These are phyloP conservation scores for Leccinum ochraceum DNA, from an alignment of 768 basidiomycete species.

Conservation along the genomic window DNA sequence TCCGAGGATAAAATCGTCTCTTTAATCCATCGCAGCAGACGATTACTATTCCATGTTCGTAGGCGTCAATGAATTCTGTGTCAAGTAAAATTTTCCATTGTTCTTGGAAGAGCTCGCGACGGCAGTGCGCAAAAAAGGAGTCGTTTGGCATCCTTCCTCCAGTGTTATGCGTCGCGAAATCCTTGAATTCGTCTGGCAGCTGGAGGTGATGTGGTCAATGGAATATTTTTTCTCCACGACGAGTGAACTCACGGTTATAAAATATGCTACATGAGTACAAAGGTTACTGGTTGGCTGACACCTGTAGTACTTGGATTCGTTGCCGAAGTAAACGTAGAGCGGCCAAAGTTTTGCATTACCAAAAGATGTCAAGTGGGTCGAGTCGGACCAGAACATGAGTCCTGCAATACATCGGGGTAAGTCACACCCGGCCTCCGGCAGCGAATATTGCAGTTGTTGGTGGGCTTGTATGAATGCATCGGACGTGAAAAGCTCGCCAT, in stretches of 20 bases:
- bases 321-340: not conserved
- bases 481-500: not conserved
- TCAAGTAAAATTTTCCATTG: not conserved
- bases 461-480: not conserved
- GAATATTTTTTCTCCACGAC: not conserved
- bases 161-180: not conserved
- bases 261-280: not conserved
- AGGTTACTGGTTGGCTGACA: not conserved
- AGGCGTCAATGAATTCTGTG: not conserved
- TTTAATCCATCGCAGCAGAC: not conserved
- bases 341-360: not conserved
- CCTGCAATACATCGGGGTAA: not conserved
- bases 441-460: not conserved
- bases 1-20: not conserved
- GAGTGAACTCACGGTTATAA: not conserved
- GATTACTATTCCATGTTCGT: not conserved
- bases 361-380: not conserved
- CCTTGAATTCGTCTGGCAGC: not conserved
- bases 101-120: not conserved
- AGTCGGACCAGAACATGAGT: not conserved
- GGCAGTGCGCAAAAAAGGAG: not conserved
- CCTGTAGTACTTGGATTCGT: not conserved
- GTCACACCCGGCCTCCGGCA: not conserved
- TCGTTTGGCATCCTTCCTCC: not conserved
- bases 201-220: not conserved